Evolutionary conservation across 176 grass and related monocot species (phyloP).

Genomic region (Zea mays): DNA sequence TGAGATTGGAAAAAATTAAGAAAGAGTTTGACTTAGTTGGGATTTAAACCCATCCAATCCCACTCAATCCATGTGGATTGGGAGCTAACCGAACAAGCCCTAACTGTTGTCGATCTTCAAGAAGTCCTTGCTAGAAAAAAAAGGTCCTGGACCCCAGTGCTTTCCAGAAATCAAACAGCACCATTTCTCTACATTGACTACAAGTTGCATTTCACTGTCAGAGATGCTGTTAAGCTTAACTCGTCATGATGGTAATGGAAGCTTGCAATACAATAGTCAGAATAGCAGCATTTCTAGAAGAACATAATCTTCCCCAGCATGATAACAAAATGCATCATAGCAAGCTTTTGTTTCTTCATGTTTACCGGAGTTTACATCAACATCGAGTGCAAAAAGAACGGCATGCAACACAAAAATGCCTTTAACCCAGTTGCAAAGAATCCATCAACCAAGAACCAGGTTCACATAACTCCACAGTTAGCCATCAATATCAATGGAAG

Average conservation of each 20-base stretch:
- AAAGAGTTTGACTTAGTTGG: too few relatives aligned
- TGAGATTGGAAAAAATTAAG: too few relatives aligned
- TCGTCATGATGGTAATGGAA: background rate
- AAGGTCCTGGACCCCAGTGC: background rate
- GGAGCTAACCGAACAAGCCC: too few relatives aligned
- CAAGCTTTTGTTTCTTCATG: background rate
- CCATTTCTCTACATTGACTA: background rate
- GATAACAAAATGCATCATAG: background rate
- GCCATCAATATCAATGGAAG: background rate
- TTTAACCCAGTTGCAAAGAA: background rate
- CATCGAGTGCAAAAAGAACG: background rate
- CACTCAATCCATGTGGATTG: too few relatives aligned
- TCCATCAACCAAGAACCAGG: background rate
- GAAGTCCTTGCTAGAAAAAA: background rate
- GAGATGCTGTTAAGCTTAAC: background rate
- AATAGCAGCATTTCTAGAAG: background rate
- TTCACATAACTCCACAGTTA: background rate
- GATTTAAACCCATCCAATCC: too few relatives aligned
- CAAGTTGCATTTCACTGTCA: background rate
- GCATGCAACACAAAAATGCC: background rate
- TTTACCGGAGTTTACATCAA: background rate
- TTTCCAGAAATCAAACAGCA: background rate
- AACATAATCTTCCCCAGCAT: background rate
- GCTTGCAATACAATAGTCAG: background rate
- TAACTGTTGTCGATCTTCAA: background rate